Conservation (phyloP, 768 basidiomycete genomes). For the Mycena chlorophos region DNA sequence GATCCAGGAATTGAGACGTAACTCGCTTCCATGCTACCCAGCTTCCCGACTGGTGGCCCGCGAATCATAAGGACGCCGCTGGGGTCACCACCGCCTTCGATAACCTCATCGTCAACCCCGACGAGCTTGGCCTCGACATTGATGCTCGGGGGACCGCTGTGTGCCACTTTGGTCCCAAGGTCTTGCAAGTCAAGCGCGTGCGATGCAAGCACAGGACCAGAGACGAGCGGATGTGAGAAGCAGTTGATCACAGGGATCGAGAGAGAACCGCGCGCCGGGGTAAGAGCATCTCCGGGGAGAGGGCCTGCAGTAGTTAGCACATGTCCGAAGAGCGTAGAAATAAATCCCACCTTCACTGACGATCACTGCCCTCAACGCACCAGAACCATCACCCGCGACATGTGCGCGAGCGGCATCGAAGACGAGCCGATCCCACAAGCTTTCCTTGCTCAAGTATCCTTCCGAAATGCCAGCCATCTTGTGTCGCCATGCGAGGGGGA, state of each 20-base stretch:
- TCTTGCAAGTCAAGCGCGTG: constrained; percentile 86
- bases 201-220: constrained; percentile 79
- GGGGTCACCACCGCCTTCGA: constrained; percentile 71
- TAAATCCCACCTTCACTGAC: constrained; percentile 65
- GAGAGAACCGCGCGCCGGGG: constrained; percentile 69
- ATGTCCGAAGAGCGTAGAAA: not conserved
- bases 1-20: constrained; percentile 36
- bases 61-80: constrained; percentile 59
- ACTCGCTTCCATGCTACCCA: constrained; percentile 41
- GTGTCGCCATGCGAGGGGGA: constrained; percentile 72
- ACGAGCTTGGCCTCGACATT: constrained; percentile 84
- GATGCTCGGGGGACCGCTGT: constrained; percentile 77
- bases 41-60: constrained; percentile 71
- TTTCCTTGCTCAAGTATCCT: constrained; percentile 76
- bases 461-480: constrained; percentile 68
- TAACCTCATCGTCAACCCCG: constrained; percentile 60
- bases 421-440: constrained; percentile 81
- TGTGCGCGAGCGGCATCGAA: constrained; percentile 66
- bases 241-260: constrained; percentile 74
- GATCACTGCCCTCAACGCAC: constrained; percentile 65
- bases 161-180: constrained; percentile 42
- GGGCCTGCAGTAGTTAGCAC: constrained; percentile 38
- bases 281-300: constrained; percentile 50
- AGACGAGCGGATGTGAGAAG: constrained; percentile 59
- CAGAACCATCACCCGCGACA: constrained; percentile 60